Base-by-base conservation (phyloP, 148 eudicot species). In the Beta vulgaris region DNA sequence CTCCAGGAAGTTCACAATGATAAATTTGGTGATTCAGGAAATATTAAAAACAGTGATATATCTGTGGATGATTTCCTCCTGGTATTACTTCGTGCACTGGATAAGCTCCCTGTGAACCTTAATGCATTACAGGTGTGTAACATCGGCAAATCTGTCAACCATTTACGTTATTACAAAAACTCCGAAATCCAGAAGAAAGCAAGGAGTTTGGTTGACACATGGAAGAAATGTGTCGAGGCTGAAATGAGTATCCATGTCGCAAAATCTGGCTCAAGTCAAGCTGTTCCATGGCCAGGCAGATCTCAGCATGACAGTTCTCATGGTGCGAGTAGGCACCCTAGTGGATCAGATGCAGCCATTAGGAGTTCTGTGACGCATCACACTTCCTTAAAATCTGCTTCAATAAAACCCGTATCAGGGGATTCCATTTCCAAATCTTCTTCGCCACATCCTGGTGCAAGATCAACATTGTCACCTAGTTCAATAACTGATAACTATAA, bases 191-290 rank as follows among this genome's bases (percentile, higher is more conserved):
- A 96, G 83, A 91, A 84, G 86, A 96, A 92, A 82, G 92, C 99
- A 6, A 83, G 94, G 81, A 83, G 85, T 73, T 85, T 96, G 77
- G 98, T 96, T 67, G 97, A 91, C 81, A 92, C 90, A 46, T 96
- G 99, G 99, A 96, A 96, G 85, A 92, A 89, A 81, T 91, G 99
- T 25, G 99, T 96, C 44, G 93, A 92, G 86, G 94, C 90, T 60
- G 99, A 96, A 80, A 89, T 96, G 92, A 90, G 77, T 64, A 81
- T 80, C 26, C 87, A 74, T 61, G 99, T 92, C 75, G 46, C 87
- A 40, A 90, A 87, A 79, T 68, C 93, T 69, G 88, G 84, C 69
- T 68, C 91, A 32, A 82, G 74, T 62, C 93, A 83, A 48, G 83
- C 76, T 77, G 88, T 77, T 84, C 37, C 86, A 46, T 92, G 96